A percentile compares a stretch with the other conserved stretches of the same genome.
Evolutionary conservation across 208 protist species (phyloP).

Genomic region (Wallacemonas sp.): DNA sequence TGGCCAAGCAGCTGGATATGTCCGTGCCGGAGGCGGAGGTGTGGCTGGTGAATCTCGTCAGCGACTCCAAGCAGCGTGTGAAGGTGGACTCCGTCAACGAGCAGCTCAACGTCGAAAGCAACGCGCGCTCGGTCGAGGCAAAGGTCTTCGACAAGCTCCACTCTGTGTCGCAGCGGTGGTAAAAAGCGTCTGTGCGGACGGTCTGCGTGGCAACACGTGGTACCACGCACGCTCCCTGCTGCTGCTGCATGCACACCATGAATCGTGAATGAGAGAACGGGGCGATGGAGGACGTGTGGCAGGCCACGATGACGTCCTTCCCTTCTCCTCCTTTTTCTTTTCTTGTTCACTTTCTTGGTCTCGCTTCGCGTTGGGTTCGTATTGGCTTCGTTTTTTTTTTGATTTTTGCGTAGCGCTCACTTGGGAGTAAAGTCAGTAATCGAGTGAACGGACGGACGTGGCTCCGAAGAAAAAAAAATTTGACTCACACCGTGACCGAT

Average conservation of each 20-base stretch:
- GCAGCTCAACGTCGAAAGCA: conserved; percentile 79
- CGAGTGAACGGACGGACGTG: too few species aligned
- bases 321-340: conserved; percentile 7
- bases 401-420: too few species aligned
- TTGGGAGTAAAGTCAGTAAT: too few species aligned
- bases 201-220: too few species aligned
- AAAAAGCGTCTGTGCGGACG: too few species aligned
- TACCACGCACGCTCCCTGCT: too few species aligned
- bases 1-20: conserved; percentile 78
- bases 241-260: too few species aligned
- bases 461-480: too few species aligned
- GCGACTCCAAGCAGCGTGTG: conserved; percentile 87
- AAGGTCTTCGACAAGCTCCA: conserved; percentile 81
- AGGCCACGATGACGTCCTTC: too few species aligned
- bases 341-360: not conserved
- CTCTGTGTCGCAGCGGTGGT: conserved; percentile 21
- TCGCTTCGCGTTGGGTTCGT: too few species aligned
- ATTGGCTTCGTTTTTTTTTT: conserved; percentile 2
- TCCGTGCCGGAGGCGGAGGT: conserved; percentile 76
- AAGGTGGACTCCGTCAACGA: conserved; percentile 91
- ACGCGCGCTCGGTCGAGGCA: conserved; percentile 68
- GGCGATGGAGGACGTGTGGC: too few species aligned
- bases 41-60: conserved; percentile 90
- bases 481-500: not conserved
- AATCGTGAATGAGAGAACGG: too few species aligned